Percentiles rank a stretch among this genome's conserved stretches.
Evolutionary conservation across 768 basidiomycete species (phyloP).

Genomic region (Solioccasus polychromus): DNA sequence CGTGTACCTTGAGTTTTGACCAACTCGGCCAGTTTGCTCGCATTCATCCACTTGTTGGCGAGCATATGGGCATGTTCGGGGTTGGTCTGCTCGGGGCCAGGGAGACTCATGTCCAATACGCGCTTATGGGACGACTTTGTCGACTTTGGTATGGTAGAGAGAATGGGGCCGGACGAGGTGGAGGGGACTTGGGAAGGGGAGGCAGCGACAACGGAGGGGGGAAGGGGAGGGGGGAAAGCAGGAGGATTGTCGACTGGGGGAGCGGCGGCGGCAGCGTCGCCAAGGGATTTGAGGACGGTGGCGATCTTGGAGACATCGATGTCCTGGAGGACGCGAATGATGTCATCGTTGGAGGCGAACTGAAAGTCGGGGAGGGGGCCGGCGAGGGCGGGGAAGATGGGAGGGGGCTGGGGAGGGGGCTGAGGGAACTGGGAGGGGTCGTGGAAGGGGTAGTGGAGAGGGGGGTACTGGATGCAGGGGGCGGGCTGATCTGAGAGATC

Average conservation of each 20-base stretch:
- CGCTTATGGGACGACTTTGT: constrained; percentile 36
- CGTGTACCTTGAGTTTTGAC: constrained; percentile 62
- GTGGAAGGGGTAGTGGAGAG: constrained; percentile 28
- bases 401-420: constrained; percentile 27
- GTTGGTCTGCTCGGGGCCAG: constrained; percentile 41
- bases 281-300: constrained; percentile 60
- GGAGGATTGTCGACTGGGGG: constrained; percentile 28
- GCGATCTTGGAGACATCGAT: constrained; percentile 69
- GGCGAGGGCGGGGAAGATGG: constrained; percentile 21
- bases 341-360: constrained; percentile 64
- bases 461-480: constrained; percentile 30
- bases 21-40: constrained; percentile 64
- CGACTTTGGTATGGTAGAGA: constrained; percentile 39
- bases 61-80: constrained; percentile 65
- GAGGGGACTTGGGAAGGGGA: constrained; percentile 40
- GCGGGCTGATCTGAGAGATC: constrained; percentile 28
- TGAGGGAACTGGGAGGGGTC: constrained; percentile 27
- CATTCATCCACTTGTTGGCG: constrained; percentile 76
- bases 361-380: constrained; percentile 35
- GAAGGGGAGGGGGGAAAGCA: constrained; percentile 20
- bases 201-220: constrained; percentile 24
- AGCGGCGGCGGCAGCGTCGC: constrained; percentile 53
- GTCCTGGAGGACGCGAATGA: constrained; percentile 69
- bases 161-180: constrained; percentile 38
- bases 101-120: constrained; percentile 42